Evolutionary conservation across 2,329 filamentous ascomycete species (phyloP), one percentile per base, ranked within the genome.

Genomic region (Neofusicoccum sp.): DNA sequence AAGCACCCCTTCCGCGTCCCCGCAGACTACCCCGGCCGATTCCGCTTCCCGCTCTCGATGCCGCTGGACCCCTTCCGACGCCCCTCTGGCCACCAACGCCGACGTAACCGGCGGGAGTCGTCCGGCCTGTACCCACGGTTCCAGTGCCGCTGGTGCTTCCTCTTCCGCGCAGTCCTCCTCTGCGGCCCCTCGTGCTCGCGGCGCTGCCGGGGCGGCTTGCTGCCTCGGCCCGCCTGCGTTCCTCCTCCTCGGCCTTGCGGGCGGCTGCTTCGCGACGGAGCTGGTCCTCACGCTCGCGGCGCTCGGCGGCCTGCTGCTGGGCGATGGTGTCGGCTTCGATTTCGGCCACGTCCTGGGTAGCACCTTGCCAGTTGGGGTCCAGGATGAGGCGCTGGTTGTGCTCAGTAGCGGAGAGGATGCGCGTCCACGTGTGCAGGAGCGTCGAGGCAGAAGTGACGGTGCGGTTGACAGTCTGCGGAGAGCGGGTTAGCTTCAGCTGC

Each of bases 371-470:
- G 62, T 86, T 82, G 1, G 91, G 90, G 70, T 96, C 89, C 47
- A 98, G 82, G 45, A 99, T 88, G 54, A 99, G 80, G 26, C 95
- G 87, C 74, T 98, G 93, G 72, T 96, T 98, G 76, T 99, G 95
- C 76, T 99, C 95, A 4, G 95, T 97, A 75, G 99, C 95, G 6
- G 91, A 95, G 11, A 99, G 84, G 66, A 99, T 97, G 57, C 92
- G 88, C 7, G 92, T 96, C 93, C 93, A 99, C 14, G 93, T 96
- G 69, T 96, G 92, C 33, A 99, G 86, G 12, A 99, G 84, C 1
- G 89, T 90, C 12, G 93, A 96, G 3, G 95, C 92, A 60, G 93
- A 93, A 66, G 84, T 84, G 43, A 98, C 92, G 3, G 95, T 97
- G 63, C 84, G 84, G 58, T 89, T 89, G 36, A 98, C 93, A 26